These are phyloP conservation scores for Aspergillus saccharolyticus DNA, from an alignment of 495 filamentous ascomycete genomes.

Conservation along the genomic window DNA sequence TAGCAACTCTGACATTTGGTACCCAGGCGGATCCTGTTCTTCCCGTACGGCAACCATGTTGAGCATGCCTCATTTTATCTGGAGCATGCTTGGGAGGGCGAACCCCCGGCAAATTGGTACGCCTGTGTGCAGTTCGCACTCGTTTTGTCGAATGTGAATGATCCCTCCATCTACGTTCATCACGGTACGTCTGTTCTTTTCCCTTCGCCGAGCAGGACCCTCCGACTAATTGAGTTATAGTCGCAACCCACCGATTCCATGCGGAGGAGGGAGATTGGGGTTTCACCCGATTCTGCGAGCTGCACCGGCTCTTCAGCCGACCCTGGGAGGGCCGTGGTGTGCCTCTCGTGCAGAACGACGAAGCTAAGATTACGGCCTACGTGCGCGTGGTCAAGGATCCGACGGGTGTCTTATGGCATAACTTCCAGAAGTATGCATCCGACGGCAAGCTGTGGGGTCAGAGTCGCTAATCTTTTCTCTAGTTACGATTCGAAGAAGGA, in stretches of 20 bases:
- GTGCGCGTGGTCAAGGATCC: constrained; percentile 93
- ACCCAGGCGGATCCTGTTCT: constrained; percentile 83
- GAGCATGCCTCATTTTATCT: constrained; percentile 93
- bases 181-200: constrained; percentile 46
- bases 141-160: constrained; percentile 88
- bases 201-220: not conserved
- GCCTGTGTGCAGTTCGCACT: constrained; percentile 94
- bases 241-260: constrained; percentile 83
- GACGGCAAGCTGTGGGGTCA: not conserved
- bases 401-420: constrained; percentile 98
- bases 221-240: constrained; percentile 31
- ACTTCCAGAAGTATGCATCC: constrained; percentile 74
- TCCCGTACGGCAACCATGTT: constrained; percentile 88
- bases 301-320: constrained; percentile 71
- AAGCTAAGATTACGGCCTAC: constrained; percentile 84
- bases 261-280: constrained; percentile 98
- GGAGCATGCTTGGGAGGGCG: constrained; percentile 78
- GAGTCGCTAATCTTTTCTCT: constrained; percentile 18
- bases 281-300: constrained; percentile 87
- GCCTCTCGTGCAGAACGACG: constrained; percentile 84
- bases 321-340: constrained; percentile 62
- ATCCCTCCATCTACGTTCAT: constrained; percentile 68
- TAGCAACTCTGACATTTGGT: not conserved
- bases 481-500: constrained; percentile 98
- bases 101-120: constrained; percentile 82